Evolutionary conservation across 1,284 basidiomycete species (phyloP), one percentile per base, ranked within the genome.

Genomic region (Ustilago crameri): DNA sequence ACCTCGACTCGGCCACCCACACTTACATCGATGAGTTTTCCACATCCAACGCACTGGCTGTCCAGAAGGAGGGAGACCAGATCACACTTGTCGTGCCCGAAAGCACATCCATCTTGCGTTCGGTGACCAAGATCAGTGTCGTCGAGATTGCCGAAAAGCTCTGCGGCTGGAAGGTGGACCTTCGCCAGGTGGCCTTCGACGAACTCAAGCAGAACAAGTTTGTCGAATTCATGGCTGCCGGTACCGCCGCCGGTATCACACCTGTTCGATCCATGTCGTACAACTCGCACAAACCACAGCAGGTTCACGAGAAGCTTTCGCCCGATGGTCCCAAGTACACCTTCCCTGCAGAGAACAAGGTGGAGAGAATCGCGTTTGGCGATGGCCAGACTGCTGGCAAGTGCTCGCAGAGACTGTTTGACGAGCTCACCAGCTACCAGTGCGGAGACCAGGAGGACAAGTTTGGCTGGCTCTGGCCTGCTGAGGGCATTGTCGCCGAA

Each of bases 181-280:
- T 70, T 22, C 62, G 82, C 14, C 76, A 79, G 45, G 74, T 84
- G 12, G 58, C 71, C 2, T 84, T 84, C 30, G 60, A 68, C 5
- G 74, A 77, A 51, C 54, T 77, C 54, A 74, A 72, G 50, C 44
- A 62, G 48, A 57, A 57, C 62, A 50, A 51, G 10, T 79, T 83
- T 48, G 44, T 22, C 30, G 80, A 82, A 53, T 69, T 81, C 32
- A 74, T 79, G 53, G 80, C 80, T 14, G 80, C 80, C 2, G 80
- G 80, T 34, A 82, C 80, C 8, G 80, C 80, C 20, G 80, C 80
- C 17, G 75, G 75, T 38, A 79, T 84, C 55, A 84, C 83, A 18
- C 81, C 83, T 20, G 79, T 84, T 40, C 71, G 81, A 38, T 79
- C 76, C 30, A 79, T 84, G 60, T 76, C 83, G 17, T 84, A 83